Base-by-base conservation (phyloP, 1,284 basidiomycete genomes). In the Ustilago xerochloae region DNA sequence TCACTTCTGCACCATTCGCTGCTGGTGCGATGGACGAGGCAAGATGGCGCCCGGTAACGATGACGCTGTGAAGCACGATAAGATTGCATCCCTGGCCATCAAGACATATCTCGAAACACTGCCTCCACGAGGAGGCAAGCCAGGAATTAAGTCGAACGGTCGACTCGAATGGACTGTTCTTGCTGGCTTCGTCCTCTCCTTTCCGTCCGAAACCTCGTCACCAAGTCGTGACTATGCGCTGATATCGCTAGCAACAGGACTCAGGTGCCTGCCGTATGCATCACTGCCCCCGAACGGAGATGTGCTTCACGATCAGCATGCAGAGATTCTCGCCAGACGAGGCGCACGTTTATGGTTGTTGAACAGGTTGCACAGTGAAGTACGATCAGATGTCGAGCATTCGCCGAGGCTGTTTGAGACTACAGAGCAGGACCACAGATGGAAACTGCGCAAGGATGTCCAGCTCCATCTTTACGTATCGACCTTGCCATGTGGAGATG, bases 291-390 rank as follows among this genome's bases (percentile, higher is more conserved):
- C 84, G 2, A 85, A 87, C n/a, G 95, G 94, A 0, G 92, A 97
- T 78, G 88, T 90, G 1, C 72, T 97, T 26, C 93, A 96, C 80
- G 94, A 97, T 80, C 90, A 89, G 49, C 94, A 97, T 84, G 95
- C 94, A 3, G 94, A 97, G 84, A 88, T 96, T 16, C 87, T 97
- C 15, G 93, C 93, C 0, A 87, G 93, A 28, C 88, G 95, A 18
- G 91, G 91, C 2, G 90, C 91, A 1, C 82, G 91, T 35, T 88
- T 90, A n/a, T 97, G 93, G 93, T 85, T 94, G 46, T 83, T 94
- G 26, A 88, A 90, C 52, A 91, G 95, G 82, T 87, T 91, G 7
- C 43, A 57, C 35, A 13, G 51, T 85, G 89, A 49, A 28, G 41
- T 38, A 26, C 32, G 16, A 2, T 10, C 22, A 12, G 22, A 5